Base-by-base conservation (phyloP, 176 grass and related monocot species). In the Oropetium thomaeum region DNA sequence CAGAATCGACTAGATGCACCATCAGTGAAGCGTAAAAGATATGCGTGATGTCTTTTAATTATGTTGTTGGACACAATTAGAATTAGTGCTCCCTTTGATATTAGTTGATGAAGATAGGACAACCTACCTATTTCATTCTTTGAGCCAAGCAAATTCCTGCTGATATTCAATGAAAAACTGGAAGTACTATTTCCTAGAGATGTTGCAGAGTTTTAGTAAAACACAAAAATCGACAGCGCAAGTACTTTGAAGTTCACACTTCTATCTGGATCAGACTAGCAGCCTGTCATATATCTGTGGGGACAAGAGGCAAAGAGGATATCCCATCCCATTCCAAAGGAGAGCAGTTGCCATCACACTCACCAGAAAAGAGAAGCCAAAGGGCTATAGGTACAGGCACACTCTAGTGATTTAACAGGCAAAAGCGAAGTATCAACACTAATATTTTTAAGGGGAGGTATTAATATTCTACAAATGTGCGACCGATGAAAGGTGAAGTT, bases 241-340 rank as follows among this genome's bases (percentile, higher is more conserved):
- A 79, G 37, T 57, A 42, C 41, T 43, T 32, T 68, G 7, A 79
- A 55, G 47, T 10, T 63, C 40, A 62, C 73, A 34, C 57, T 39
- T 65, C 22, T 4, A 67, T 22, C 40, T 57, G 57, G 48, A 33
- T 49, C 58, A 75, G 39, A 61, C 40, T 59, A 29, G 27, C 32
- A 78, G 12, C 16, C 23, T 26, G 28, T 57, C 62, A 55, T 27
- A 79, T 68, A 48, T 17, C 17, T 69, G 28, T 17, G 17, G 14
- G 55, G 57, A 62, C 34, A 67, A 69, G 34, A 42, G 12, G 27
- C 17, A 12, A 60, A 68, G 45, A 81, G 63, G 79, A 62, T 64
- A 64, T 60, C 28, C 38, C 6, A 70, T 70, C 66, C 65, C 52
- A 80, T 80, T 80, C 66, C 66, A 48, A 58, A 70, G 65, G 77